A percentile compares a stretch with the other conserved stretches of the same genome.
phyloP scores from a whole-genome alignment of 148 eudicot genomes.

The Pharnaceum exiguum region DNA sequence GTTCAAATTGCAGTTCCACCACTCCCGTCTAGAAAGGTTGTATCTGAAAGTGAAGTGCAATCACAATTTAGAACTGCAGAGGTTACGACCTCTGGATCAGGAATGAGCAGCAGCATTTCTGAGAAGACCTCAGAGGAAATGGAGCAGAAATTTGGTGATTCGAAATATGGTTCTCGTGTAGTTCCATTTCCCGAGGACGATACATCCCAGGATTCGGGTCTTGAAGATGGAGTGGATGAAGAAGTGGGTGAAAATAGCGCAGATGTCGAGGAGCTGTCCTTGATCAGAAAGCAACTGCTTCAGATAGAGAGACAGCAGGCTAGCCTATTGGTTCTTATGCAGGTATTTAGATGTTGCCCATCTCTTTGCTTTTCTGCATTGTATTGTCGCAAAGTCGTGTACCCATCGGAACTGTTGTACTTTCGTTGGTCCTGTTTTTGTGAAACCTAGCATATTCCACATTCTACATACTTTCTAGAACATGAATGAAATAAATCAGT shows the following conservation, averaged over 20 bases:
- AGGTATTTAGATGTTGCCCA: slow-evolving; percentile 41
- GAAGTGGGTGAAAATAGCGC: slow-evolving; percentile 34
- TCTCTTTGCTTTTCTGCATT: background rate
- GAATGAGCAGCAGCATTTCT: slow-evolving; percentile 20
- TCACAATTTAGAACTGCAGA: slow-evolving; percentile 10
- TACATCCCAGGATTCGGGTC: slow-evolving; percentile 4
- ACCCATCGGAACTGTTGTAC: no score
- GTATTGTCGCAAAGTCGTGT: no score
- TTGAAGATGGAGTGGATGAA: slow-evolving; percentile 20
- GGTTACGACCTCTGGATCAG: slow-evolving; percentile 18
- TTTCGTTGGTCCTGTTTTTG: no score
- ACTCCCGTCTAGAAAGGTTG: slow-evolving; percentile 13
- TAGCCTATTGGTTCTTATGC: slow-evolving; percentile 53
- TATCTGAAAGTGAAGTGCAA: slow-evolving; percentile 19
- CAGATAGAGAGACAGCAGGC: slow-evolving; percentile 82
- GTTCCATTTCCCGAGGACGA: slow-evolving; percentile 47
- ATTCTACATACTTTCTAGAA: no score
- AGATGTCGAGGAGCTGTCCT: slow-evolving; percentile 48
- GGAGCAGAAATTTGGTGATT: slow-evolving; percentile 22
- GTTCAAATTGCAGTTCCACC: slow-evolving; percentile 32
- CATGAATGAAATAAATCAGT: no score
- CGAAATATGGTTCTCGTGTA: slow-evolving; percentile 41
- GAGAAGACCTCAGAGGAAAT: slow-evolving; percentile 31
- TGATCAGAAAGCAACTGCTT: slow-evolving; percentile 58
- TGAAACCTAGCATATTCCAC: no score